Conservation (phyloP, 176 grass and related monocot species). For the maize (Zea mays) region DNA sequence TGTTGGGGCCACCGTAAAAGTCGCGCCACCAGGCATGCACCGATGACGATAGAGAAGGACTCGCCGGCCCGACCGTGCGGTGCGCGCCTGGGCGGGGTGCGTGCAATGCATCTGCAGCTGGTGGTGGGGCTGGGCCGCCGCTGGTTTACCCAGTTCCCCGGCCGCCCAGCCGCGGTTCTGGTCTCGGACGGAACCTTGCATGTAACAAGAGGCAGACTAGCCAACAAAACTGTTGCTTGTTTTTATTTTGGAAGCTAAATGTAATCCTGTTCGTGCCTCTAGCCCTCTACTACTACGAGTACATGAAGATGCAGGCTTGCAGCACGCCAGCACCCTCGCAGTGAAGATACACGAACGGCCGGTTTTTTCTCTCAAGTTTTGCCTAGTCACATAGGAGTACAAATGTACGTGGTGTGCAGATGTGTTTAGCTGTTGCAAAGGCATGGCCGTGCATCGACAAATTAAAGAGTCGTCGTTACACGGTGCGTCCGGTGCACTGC, state of each 20-base stretch:
- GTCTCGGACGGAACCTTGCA: background rate
- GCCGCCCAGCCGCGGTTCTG: background rate
- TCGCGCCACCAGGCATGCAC: background rate
- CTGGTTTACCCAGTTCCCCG: conserved; percentile 11
- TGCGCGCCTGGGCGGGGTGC: background rate
- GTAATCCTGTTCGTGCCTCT: too few relatives aligned
- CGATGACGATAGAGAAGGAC: background rate
- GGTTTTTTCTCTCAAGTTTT: too few relatives aligned
- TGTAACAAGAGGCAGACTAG: background rate
- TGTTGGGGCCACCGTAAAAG: conserved; percentile 16
- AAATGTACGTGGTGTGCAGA: background rate
- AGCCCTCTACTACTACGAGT: too few relatives aligned
- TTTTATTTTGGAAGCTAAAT: too few relatives aligned
- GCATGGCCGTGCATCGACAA: background rate
- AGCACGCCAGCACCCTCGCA: too few relatives aligned
- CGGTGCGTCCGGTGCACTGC: background rate
- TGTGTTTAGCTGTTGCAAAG: background rate
- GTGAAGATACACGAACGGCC: too few relatives aligned
- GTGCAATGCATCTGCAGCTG: background rate
- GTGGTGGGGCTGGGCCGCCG: conserved; percentile 21
- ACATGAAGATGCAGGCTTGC: too few relatives aligned
- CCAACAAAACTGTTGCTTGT: background rate
- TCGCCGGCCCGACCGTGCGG: background rate
- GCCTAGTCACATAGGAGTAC: too few relatives aligned
- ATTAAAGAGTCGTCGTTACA: background rate